Evolutionary conservation across 2,329 filamentous ascomycete genomes (phyloP).

Genomic region (Nothophaeocryptopus gaeumannii): DNA sequence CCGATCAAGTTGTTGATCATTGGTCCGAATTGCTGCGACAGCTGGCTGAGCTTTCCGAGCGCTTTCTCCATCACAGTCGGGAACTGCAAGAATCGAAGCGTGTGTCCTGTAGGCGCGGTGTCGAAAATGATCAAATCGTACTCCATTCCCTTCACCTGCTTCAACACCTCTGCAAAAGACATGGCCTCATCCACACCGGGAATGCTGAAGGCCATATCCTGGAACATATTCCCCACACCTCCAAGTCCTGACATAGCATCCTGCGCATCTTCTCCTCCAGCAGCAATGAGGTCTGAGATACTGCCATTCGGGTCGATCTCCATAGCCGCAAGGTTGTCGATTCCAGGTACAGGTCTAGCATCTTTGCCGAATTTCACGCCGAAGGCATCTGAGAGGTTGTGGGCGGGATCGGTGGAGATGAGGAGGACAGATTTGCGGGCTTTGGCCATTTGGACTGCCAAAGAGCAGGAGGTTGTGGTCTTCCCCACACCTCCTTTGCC

Average conservation of each 20-base stretch:
- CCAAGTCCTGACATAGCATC: conserved; percentile 67
- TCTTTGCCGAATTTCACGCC: conserved; percentile 99
- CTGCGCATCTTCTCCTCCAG: conserved; percentile 67
- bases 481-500: conserved; percentile 98
- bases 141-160: conserved; percentile 97
- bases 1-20: conserved; percentile 93
- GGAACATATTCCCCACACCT: conserved; percentile 92
- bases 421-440: conserved; percentile 93
- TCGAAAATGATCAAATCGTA: conserved; percentile 99
- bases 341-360: conserved; percentile 85
- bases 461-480: conserved; percentile 97
- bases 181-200: conserved; percentile 98
- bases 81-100: conserved; percentile 96
- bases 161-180: conserved; percentile 98
- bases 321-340: conserved; percentile 93
- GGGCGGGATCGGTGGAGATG: conserved; percentile 96
- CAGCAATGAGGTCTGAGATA: conserved; percentile 88
- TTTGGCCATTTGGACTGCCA: conserved; percentile 94
- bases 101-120: conserved; percentile 96
- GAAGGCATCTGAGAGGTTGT: conserved; percentile 97
- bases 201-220: conserved; percentile 95
- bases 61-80: conserved; percentile 97
- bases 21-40: conserved; percentile 90
- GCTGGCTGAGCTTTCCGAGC: conserved; percentile 91
- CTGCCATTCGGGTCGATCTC: conserved; percentile 98